These are phyloP conservation scores for Kurtzmaniella cleridarum DNA, from an alignment of 805 yeast genomes.

Conservation along the genomic window DNA sequence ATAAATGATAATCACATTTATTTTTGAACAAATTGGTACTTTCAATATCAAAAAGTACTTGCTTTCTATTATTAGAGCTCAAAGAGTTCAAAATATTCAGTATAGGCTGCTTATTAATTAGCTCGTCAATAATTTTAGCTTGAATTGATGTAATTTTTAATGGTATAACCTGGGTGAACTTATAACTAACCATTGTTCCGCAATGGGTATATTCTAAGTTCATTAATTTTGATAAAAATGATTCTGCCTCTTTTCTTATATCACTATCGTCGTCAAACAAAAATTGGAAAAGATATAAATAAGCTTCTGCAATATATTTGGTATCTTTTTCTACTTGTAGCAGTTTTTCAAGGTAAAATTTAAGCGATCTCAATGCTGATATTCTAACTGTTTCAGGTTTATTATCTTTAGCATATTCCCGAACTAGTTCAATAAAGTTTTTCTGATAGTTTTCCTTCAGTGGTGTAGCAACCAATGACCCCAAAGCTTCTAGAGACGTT, in stretches of 20 bases:
- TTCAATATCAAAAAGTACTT: conserved; percentile 56
- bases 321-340: conserved; percentile 4
- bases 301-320: conserved; percentile 11
- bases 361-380: conserved; percentile 42
- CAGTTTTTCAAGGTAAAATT: conserved; percentile 11
- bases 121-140: conserved; percentile 10
- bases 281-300: conserved; percentile 26
- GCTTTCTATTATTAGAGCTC: conserved; percentile 1
- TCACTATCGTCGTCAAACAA: conserved; percentile 66
- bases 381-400: conserved; percentile 40
- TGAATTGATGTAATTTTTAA: conserved; percentile 9
- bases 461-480: conserved; percentile 30
- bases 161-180: conserved; percentile 7
- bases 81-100: conserved; percentile 3
- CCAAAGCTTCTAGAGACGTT: conserved; percentile 48
- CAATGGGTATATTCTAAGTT: conserved; percentile 5
- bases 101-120: background rate
- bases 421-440: conserved; percentile 22
- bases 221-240: conserved; percentile 29
- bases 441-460: conserved; percentile 6
- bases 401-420: conserved; percentile 32
- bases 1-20: conserved; percentile 20
- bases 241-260: conserved; percentile 45
- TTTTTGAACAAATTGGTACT: conserved; percentile 62
- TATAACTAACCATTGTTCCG: background rate